These are phyloP conservation scores for Entoloma clypeatum DNA, from an alignment of 1,284 basidiomycete species.

Conservation along the genomic window DNA sequence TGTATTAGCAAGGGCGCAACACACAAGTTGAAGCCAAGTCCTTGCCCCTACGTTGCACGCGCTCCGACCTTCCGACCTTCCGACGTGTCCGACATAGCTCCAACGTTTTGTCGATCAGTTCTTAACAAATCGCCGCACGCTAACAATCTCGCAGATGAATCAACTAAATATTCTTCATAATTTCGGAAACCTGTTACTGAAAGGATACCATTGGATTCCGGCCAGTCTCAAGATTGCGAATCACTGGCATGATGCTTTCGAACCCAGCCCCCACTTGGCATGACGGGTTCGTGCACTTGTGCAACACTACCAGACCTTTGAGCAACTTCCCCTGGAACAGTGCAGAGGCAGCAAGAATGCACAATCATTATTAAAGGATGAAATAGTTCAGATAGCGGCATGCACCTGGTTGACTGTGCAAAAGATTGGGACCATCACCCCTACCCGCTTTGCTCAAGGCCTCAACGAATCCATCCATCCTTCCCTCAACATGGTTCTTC, in stretches of 20 bases:
- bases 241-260: slow-evolving; percentile 14
- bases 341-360: slow-evolving; percentile 20
- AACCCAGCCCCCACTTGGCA: slow-evolving; percentile 18
- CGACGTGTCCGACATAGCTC: too few relatives aligned
- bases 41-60: too few relatives aligned
- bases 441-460: background rate
- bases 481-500: background rate
- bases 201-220: slow-evolving; percentile 11
- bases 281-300: slow-evolving; percentile 22
- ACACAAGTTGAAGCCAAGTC: too few relatives aligned
- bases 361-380: slow-evolving; percentile 21
- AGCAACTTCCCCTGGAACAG: slow-evolving; percentile 25
- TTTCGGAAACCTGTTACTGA: slow-evolving; percentile 14
- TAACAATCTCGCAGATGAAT: too few relatives aligned
- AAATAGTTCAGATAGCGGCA: slow-evolving; percentile 15
- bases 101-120: too few relatives aligned
- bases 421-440: background rate
- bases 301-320: slow-evolving; percentile 29
- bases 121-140: too few relatives aligned
- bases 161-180: slow-evolving; percentile 15
- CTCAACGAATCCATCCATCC: background rate
- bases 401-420: slow-evolving; percentile 19
- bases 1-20: too few relatives aligned
- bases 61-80: too few relatives aligned
- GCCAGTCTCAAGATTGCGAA: slow-evolving; percentile 12